These are phyloP conservation scores for Fusarium pseudonygamai DNA, from an alignment of 2,329 filamentous ascomycete species.

Conservation along the genomic window DNA sequence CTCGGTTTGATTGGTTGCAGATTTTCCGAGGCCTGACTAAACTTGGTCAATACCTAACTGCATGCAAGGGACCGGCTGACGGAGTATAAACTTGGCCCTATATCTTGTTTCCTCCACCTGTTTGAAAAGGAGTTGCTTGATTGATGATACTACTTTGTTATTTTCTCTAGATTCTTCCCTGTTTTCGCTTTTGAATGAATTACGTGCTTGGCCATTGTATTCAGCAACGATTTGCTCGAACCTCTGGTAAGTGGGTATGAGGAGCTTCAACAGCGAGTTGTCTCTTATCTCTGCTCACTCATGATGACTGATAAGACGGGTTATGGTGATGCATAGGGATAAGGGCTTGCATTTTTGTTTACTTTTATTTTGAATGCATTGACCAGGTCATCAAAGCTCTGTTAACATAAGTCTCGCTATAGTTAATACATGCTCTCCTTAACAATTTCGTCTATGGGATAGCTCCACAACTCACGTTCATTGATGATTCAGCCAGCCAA, in stretches of 20 bases:
- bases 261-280: not conserved
- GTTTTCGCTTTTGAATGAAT: not conserved
- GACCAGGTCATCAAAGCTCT: not conserved
- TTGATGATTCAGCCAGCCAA: not conserved
- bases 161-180: not conserved
- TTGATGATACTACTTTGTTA: not conserved
- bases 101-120: conserved; percentile 1
- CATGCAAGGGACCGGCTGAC: conserved; percentile 14
- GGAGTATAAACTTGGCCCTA: not conserved
- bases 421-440: not conserved
- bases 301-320: not conserved
- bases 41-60: conserved; percentile 7
- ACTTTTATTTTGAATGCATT: not conserved
- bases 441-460: not conserved
- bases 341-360: not conserved
- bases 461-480: not conserved
- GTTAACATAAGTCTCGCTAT: not conserved
- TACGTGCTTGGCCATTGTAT: not conserved
- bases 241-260: not conserved
- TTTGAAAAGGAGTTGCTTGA: conserved; percentile 7
- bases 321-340: not conserved
- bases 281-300: not conserved
- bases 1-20: conserved; percentile 18
- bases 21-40: not conserved
- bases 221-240: not conserved